Evolutionary conservation across 768 basidiomycete species (phyloP).

Genomic region (Tylopilus plumbeoviolaceoides): DNA sequence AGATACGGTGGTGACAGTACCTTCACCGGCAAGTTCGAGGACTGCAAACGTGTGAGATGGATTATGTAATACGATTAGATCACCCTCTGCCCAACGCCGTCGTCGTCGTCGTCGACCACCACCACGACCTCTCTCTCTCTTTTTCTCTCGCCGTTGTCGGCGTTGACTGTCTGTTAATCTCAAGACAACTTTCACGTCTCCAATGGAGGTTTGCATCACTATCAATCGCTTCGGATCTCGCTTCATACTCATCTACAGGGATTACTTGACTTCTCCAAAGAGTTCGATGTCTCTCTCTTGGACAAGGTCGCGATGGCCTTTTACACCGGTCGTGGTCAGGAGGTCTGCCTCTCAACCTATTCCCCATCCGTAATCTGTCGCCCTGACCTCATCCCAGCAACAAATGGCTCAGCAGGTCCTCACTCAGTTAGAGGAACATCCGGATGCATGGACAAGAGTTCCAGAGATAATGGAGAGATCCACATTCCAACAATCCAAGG

Average conservation of each 20-base stretch:
- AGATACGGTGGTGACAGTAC: too few species aligned
- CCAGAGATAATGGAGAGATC: conserved; percentile 89
- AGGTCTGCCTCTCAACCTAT: conserved; percentile 49
- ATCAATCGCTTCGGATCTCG: not conserved
- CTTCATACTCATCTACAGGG: conserved; percentile 42
- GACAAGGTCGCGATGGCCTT: conserved; percentile 93
- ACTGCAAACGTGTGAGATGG: conserved; percentile 24
- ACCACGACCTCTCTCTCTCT: conserved; percentile 5
- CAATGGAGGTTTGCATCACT: conserved; percentile 36
- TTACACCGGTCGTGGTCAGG: conserved; percentile 78
- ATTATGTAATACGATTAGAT: conserved; percentile 36
- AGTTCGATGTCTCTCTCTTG: conserved; percentile 89
- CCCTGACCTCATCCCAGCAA: conserved; percentile 55
- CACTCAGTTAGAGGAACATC: conserved; percentile 94
- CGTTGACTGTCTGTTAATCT: not conserved
- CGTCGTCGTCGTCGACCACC: conserved; percentile 13
- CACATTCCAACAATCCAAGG: conserved; percentile 83
- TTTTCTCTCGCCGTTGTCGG: conserved; percentile 11
- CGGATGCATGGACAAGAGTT: conserved; percentile 96
- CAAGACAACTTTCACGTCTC: conserved; percentile 15
- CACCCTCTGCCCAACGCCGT: conserved; percentile 34
- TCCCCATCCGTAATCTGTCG: not conserved
- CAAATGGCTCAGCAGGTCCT: conserved; percentile 90
- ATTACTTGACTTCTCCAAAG: conserved; percentile 89
- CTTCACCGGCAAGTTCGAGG: too few species aligned